Conservation (phyloP, 2,329 filamentous ascomycete species). For the Scedosporium minutisporum region DNA sequence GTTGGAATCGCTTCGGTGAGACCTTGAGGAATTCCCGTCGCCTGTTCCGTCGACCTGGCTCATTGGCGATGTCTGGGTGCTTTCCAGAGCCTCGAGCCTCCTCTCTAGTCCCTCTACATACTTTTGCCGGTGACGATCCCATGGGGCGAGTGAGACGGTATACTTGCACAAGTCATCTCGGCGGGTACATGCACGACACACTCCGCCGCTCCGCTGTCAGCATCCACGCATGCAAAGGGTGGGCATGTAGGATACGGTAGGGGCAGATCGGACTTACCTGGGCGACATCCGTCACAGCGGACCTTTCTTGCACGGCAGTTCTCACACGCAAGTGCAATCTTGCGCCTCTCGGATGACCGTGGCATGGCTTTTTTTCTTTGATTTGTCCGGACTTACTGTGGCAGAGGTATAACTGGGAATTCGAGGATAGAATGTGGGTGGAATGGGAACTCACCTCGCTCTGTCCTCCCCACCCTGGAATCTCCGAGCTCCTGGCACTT, state of each 20-base stretch:
- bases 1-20: not conserved
- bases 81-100: not conserved
- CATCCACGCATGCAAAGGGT: not conserved
- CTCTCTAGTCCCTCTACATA: not conserved
- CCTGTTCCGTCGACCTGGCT: not conserved
- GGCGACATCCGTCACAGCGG: not conserved
- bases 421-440: too few species aligned
- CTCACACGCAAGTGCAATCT: slow-evolving; percentile 1
- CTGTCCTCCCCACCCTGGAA: too few species aligned
- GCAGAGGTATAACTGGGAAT: too few species aligned
- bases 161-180: not conserved
- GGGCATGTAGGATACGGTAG: not conserved
- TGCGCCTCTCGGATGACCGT: not conserved
- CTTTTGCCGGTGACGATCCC: not conserved
- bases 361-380: not conserved
- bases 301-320: not conserved
- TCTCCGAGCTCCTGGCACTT: too few species aligned
- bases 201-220: not conserved
- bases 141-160: not conserved
- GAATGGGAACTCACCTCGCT: too few species aligned
- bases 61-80: not conserved
- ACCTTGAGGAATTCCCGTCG: not conserved
- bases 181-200: not conserved
- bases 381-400: too few species aligned
- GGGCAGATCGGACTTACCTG: not conserved